These are phyloP conservation scores for Microbotryum scabiosae DNA, from an alignment of 1,284 basidiomycete genomes.

Conservation along the genomic window DNA sequence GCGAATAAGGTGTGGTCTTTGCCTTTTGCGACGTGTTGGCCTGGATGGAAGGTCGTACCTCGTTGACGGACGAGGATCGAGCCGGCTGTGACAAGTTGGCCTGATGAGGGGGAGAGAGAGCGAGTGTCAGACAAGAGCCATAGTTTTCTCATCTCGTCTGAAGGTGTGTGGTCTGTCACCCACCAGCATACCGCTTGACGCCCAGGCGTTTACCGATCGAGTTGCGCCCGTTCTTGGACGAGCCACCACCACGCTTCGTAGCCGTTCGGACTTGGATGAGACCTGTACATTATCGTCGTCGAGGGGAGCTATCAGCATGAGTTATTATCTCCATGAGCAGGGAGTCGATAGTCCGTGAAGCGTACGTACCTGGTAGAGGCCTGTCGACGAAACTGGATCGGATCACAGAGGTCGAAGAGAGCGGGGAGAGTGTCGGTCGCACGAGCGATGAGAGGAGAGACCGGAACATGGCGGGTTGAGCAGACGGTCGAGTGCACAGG, in stretches of 20 bases:
- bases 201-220: conserved; percentile 84
- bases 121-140: neutral
- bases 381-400: conserved; percentile 25
- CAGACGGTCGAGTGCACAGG: too few relatives aligned
- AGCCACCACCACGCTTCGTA: conserved; percentile 88
- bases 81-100: conserved; percentile 79
- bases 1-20: conserved; percentile 89
- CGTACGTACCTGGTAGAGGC: conserved; percentile 19
- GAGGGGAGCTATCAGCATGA: too few relatives aligned
- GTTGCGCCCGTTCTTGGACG: conserved; percentile 79
- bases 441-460: neutral
- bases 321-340: too few relatives aligned
- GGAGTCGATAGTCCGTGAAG: too few relatives aligned
- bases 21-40: conserved; percentile 82
- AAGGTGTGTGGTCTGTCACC: conserved; percentile 29
- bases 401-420: conserved; percentile 25
- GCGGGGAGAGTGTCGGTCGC: conserved; percentile 14
- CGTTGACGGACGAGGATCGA: conserved; percentile 90
- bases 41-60: conserved; percentile 79
- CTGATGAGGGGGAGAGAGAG: conserved; percentile 41
- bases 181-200: conserved; percentile 88
- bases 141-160: too few relatives aligned
- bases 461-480: conserved; percentile 8
- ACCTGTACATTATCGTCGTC: conserved; percentile 9
- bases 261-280: conserved; percentile 73